These are phyloP conservation scores for Fonsecaea monophora DNA, from an alignment of 2,329 filamentous ascomycete species.

Conservation along the genomic window DNA sequence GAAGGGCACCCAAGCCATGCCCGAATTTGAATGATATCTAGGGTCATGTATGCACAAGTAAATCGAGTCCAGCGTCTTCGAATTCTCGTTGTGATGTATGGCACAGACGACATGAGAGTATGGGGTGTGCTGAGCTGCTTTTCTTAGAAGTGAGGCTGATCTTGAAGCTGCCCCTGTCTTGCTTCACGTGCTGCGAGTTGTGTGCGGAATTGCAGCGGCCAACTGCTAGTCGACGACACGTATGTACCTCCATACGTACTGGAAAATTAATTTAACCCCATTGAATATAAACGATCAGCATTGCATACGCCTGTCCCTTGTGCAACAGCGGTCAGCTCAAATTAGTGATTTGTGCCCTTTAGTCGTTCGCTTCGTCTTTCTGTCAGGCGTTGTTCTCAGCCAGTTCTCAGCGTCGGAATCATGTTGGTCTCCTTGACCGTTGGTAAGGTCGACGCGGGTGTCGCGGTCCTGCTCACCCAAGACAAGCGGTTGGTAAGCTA, in stretches of 20 bases:
- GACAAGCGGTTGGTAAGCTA: conserved; percentile 88
- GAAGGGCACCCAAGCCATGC: neutral
- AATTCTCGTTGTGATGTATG: neutral
- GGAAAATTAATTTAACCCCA: neutral
- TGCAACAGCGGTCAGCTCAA: neutral
- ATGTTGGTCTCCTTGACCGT: conserved; percentile 99
- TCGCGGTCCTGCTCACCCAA: conserved; percentile 93
- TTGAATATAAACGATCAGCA: neutral
- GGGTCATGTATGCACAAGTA: neutral
- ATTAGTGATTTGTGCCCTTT: neutral
- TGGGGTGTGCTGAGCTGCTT: neutral
- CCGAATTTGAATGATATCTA: neutral
- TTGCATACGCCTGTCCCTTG: neutral
- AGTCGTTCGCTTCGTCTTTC: conserved; percentile 2
- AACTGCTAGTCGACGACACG: neutral
- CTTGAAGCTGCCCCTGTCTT: neutral
- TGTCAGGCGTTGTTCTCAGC: conserved; percentile 7
- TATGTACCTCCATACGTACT: neutral
- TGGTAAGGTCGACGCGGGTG: conserved; percentile 98
- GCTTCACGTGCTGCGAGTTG: neutral
- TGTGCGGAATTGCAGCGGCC: neutral
- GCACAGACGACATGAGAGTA: neutral
- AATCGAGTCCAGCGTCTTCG: neutral
- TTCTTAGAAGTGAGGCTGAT: neutral
- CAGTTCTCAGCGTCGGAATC: conserved; percentile 39